phyloP scores from a whole-genome alignment of 495 filamentous ascomycete species.

The Mytilinidion resinicola region DNA sequence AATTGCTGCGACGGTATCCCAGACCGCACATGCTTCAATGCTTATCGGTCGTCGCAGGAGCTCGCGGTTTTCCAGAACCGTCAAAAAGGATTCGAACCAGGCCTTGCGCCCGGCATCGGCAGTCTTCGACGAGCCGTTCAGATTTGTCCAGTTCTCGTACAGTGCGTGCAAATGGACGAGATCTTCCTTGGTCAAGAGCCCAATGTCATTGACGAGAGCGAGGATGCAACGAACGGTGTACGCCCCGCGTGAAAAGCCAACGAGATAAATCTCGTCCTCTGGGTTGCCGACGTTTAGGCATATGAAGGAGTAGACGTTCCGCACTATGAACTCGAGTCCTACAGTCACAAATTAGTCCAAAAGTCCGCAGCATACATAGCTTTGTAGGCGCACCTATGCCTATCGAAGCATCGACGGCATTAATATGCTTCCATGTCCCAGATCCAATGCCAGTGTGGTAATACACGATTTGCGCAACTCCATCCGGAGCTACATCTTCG shows the following conservation, averaged over 20 bases:
- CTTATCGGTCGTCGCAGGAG: constrained; percentile 19
- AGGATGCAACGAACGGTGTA: constrained; percentile 60
- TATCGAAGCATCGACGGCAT: constrained; percentile 7
- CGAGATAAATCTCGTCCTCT: constrained; percentile 59
- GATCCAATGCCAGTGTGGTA: constrained; percentile 35
- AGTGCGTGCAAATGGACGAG: background rate
- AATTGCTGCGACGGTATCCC: constrained; percentile 28
- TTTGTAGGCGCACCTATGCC: background rate
- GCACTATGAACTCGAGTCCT: constrained; percentile 55
- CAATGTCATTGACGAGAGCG: constrained; percentile 53
- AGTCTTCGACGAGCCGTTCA: background rate
- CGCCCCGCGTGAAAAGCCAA: constrained; percentile 66
- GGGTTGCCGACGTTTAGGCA: constrained; percentile 54
- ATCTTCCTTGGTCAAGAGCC: constrained; percentile 53
- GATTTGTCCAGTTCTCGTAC: background rate
- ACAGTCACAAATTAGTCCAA: too few species aligned
- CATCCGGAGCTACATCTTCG: constrained; percentile 23
- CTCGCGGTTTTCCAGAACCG: background rate
- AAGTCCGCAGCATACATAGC: too few species aligned
- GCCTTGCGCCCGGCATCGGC: background rate
- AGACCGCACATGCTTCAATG: constrained; percentile 33
- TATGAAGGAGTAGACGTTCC: constrained; percentile 58
- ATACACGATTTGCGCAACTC: constrained; percentile 29
- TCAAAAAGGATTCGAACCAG: background rate
- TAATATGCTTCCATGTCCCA: constrained; percentile 19